Evolutionary conservation across 78 protist species (phyloP).

Genomic region (Dictyostelium intermedium): DNA sequence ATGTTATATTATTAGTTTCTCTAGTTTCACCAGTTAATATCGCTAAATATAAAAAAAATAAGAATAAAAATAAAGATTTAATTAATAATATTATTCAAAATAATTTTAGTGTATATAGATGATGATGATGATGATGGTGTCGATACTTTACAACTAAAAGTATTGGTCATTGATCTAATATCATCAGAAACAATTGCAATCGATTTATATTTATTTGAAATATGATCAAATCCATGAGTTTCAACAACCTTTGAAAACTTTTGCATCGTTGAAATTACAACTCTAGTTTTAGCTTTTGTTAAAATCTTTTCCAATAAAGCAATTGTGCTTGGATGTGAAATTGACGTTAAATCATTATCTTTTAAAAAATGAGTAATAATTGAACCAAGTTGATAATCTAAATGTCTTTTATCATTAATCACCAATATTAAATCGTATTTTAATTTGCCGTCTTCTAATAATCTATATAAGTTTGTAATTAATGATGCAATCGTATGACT

Average conservation of each 20-base stretch:
- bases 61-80: neutral
- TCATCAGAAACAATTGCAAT: conserved; percentile 75
- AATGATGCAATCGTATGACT: conserved; percentile 49
- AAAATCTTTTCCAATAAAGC: conserved; percentile 8
- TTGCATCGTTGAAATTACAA: conserved; percentile 76
- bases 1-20: conserved; percentile 44
- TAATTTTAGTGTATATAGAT: too few species aligned
- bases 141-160: conserved; percentile 12
- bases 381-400: conserved; percentile 72
- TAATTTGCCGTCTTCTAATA: conserved; percentile 11
- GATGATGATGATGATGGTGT: too few species aligned
- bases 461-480: conserved; percentile 29
- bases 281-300: conserved; percentile 30
- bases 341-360: conserved; percentile 36
- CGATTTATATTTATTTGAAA: conserved; percentile 28
- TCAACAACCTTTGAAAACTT: conserved; percentile 45
- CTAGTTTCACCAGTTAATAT: conserved; percentile 25
- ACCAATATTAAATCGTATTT: conserved; percentile 51
- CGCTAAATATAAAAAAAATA: conserved; percentile 6
- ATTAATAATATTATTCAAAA: neutral
- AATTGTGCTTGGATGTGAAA: neutral
- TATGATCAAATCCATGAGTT: neutral
- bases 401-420: conserved; percentile 58
- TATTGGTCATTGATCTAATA: conserved; percentile 29
- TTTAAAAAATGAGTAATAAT: conserved; percentile 31